These are phyloP conservation scores for Pyrenophora graminea DNA, from an alignment of 2,329 filamentous ascomycete genomes.

Conservation along the genomic window DNA sequence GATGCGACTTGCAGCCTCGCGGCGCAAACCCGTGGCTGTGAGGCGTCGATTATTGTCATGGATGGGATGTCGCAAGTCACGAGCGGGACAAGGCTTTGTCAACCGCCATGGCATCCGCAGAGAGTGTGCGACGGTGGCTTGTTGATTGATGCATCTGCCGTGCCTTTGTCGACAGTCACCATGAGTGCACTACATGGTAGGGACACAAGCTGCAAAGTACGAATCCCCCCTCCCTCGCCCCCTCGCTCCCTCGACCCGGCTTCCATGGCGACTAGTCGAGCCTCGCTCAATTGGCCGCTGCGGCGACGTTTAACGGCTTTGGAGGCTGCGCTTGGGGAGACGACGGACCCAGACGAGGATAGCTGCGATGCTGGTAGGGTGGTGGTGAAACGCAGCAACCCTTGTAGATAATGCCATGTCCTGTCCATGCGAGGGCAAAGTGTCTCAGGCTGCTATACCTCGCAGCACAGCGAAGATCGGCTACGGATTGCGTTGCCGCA, in stretches of 20 bases:
- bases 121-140: slow-evolving; percentile 9
- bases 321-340: slow-evolving; percentile 9
- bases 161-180: slow-evolving; percentile 4
- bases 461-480: slow-evolving; percentile 22
- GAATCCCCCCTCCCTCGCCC: not conserved
- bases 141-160: slow-evolving; percentile 1
- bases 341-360: slow-evolving; percentile 11
- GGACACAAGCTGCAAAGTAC: not conserved
- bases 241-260: too few relatives aligned
- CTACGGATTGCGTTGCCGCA: slow-evolving; percentile 20
- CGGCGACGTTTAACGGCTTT: not conserved
- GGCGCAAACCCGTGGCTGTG: slow-evolving; percentile 18
- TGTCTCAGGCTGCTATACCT: slow-evolving; percentile 27
- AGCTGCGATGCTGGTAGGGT: slow-evolving; percentile 22
- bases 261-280: not conserved
- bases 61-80: slow-evolving; percentile 24
- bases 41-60: slow-evolving; percentile 20
- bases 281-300: too few relatives aligned
- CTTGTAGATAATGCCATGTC: slow-evolving; percentile 32
- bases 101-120: not conserved
- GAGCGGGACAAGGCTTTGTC: slow-evolving; percentile 11
- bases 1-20: slow-evolving; percentile 21
- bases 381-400: slow-evolving; percentile 37
- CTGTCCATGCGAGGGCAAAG: slow-evolving; percentile 34
- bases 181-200: not conserved